Percentiles rank a stretch among this genome's conserved stretches.
phyloP scores from a whole-genome alignment of 805 yeast genomes.

The Saccharomyces jurei region DNA sequence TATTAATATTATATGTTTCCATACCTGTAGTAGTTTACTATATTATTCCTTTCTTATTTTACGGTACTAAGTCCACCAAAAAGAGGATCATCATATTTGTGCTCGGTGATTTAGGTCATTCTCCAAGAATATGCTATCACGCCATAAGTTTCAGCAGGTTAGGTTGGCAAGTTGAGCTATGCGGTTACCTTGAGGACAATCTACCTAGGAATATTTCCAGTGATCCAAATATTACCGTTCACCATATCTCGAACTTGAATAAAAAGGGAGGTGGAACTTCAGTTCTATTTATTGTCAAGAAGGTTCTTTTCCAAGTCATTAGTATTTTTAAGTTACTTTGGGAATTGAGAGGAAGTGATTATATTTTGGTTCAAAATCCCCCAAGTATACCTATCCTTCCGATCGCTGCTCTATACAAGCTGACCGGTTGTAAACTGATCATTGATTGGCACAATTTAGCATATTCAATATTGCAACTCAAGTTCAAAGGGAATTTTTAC shows the following conservation, averaged over 20 bases:
- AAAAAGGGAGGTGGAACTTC: neutral
- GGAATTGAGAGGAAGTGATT: slow-evolving; percentile 53
- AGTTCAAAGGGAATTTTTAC: slow-evolving; percentile 38
- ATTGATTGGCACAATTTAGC: slow-evolving; percentile 97
- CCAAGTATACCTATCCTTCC: slow-evolving; percentile 82
- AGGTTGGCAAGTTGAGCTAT: slow-evolving; percentile 70
- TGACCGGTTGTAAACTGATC: slow-evolving; percentile 53
- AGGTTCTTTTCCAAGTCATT: slow-evolving; percentile 50
- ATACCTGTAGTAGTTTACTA: slow-evolving; percentile 32
- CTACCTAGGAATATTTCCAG: slow-evolving; percentile 46
- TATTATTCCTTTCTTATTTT: slow-evolving; percentile 29
- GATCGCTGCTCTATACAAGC: slow-evolving; percentile 47
- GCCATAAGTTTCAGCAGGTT: slow-evolving; percentile 62
- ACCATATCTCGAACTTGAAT: slow-evolving; percentile 23
- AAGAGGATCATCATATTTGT: slow-evolving; percentile 70
- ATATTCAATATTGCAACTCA: slow-evolving; percentile 68
- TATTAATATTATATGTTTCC: slow-evolving; percentile 39
- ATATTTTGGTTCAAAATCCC: slow-evolving; percentile 78
- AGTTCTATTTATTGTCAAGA: slow-evolving; percentile 29
- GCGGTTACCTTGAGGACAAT: slow-evolving; percentile 67
- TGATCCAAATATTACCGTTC: slow-evolving; percentile 45
- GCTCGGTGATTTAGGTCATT: slow-evolving; percentile 87
- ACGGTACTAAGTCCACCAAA: slow-evolving; percentile 31
- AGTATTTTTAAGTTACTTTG: slow-evolving; percentile 43
- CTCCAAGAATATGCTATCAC: slow-evolving; percentile 92